Percentiles rank a stretch among this genome's conserved stretches.
Conservation (phyloP, 371 early-diverging fungal genomes). For the Mucor racemosus region DNA sequence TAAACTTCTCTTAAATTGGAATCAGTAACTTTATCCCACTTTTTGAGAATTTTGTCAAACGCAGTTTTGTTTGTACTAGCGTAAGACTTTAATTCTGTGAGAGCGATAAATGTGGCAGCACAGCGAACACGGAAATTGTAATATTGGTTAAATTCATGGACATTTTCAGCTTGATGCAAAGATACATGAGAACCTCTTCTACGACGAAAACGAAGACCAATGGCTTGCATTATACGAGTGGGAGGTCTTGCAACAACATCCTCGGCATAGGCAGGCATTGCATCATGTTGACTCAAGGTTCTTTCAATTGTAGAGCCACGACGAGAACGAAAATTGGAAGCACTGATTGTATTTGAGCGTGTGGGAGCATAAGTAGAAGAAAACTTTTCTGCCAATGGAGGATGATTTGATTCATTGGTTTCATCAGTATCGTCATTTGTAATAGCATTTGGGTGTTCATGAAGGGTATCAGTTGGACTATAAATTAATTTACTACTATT, state of each 20-base stretch:
- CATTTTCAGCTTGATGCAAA: slow-evolving; percentile 3
- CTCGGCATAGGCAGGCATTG: background rate
- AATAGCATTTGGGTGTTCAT: background rate
- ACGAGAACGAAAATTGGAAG: slow-evolving; percentile 1
- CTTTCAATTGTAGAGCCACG: slow-evolving; percentile 11
- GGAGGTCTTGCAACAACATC: background rate
- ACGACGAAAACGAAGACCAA: slow-evolving; percentile 8
- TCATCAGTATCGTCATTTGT: background rate
- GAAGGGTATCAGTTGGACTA: background rate
- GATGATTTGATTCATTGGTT: background rate
- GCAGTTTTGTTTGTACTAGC: slow-evolving; percentile 91
- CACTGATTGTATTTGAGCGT: slow-evolving; percentile 6
- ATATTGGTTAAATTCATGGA: slow-evolving; percentile 19
- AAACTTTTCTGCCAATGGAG: background rate
- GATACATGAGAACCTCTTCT: slow-evolving; percentile 21
- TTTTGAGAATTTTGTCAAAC: slow-evolving; percentile 96
- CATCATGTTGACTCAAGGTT: slow-evolving; percentile 12
- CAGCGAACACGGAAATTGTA: slow-evolving; percentile 26
- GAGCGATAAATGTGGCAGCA: slow-evolving; percentile 61
- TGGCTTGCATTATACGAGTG: slow-evolving; percentile 13
- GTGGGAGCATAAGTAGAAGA: background rate
- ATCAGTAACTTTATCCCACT: slow-evolving; percentile 90
- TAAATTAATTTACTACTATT: too few species aligned
- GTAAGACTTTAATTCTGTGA: slow-evolving; percentile 85
- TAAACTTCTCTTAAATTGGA: slow-evolving; percentile 53